Conservation (phyloP, 1,284 basidiomycete genomes). For the Heterobasidion annosum region DNA sequence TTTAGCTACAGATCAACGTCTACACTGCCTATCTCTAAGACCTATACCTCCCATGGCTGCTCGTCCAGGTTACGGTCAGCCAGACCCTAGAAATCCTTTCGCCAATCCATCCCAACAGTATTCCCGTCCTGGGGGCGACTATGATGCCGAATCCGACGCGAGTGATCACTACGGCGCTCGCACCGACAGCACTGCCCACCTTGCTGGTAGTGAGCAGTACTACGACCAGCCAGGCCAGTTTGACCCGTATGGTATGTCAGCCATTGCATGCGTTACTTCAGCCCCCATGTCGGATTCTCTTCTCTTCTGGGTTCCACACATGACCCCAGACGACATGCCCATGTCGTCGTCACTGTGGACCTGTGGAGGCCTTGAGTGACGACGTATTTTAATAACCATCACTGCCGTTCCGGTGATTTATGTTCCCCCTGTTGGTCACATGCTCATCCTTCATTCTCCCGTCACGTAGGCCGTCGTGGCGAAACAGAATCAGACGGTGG, state of each 20-base stretch:
- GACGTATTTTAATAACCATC: neutral
- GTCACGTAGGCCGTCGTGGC: constrained; percentile 6
- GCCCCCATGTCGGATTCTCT: neutral
- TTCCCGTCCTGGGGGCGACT: constrained; percentile 23
- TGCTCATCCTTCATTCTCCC: neutral
- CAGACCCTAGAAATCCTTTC: constrained; percentile 26
- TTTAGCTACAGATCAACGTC: constrained; percentile 1
- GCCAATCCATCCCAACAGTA: constrained; percentile 22
- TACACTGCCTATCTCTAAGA: constrained; percentile 7
- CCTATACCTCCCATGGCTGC: constrained; percentile 22
- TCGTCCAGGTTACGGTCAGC: constrained; percentile 27
- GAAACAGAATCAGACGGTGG: constrained; percentile 35
- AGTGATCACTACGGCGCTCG: constrained; percentile 44
- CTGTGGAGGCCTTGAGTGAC: neutral
- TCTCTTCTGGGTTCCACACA: neutral
- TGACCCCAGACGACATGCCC: too few relatives aligned
- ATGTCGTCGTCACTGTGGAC: neutral
- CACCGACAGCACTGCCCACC: constrained; percentile 47
- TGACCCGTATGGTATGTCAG: constrained; percentile 19
- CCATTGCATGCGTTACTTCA: neutral
- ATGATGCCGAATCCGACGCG: constrained; percentile 38
- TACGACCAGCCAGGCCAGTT: constrained; percentile 33
- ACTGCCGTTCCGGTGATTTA: too few relatives aligned
- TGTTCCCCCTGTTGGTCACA: too few relatives aligned
- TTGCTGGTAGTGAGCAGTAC: constrained; percentile 39